Conservation (phyloP, 1,284 basidiomycete genomes). For the Mycena sp. region DNA sequence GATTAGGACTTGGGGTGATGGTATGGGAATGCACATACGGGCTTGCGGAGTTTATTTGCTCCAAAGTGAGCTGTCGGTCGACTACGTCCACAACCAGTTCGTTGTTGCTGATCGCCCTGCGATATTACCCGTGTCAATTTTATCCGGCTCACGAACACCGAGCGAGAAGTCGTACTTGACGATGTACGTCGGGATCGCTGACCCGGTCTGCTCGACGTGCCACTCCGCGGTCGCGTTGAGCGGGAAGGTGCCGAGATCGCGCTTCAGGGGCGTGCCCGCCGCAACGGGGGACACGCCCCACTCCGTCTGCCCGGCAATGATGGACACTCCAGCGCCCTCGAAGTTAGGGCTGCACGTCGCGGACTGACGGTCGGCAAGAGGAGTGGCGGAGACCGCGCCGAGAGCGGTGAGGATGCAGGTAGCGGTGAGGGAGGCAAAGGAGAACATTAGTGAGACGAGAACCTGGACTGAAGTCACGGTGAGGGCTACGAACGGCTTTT, state of each 20-base stretch:
- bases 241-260: not conserved
- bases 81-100: slow-evolving; percentile 11
- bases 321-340: slow-evolving; percentile 1
- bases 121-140: not conserved
- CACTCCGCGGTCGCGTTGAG: slow-evolving; percentile 14
- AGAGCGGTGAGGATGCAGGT: slow-evolving; percentile 2
- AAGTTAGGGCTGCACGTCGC: slow-evolving; percentile 4
- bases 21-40: too few relatives aligned
- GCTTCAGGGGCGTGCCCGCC: slow-evolving; percentile 16
- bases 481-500: too few relatives aligned
- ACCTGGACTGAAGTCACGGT: too few relatives aligned
- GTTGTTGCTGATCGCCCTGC: slow-evolving; percentile 19
- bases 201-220: slow-evolving; percentile 27
- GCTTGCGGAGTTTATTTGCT: too few relatives aligned
- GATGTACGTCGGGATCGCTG: slow-evolving; percentile 16
- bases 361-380: not conserved
- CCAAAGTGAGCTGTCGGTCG: slow-evolving; percentile 9
- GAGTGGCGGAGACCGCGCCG: not conserved
- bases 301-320: not conserved
- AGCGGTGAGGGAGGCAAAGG: slow-evolving; percentile 5
- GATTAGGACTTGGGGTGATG: too few relatives aligned
- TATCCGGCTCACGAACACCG: too few relatives aligned
- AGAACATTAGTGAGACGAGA: too few relatives aligned
- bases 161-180: too few relatives aligned
- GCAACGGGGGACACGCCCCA: slow-evolving; percentile 1